Evolutionary conservation across 2,329 filamentous ascomycete species (phyloP), one percentile per base, ranked within the genome.

Genomic region (Calonectria henricotiae): DNA sequence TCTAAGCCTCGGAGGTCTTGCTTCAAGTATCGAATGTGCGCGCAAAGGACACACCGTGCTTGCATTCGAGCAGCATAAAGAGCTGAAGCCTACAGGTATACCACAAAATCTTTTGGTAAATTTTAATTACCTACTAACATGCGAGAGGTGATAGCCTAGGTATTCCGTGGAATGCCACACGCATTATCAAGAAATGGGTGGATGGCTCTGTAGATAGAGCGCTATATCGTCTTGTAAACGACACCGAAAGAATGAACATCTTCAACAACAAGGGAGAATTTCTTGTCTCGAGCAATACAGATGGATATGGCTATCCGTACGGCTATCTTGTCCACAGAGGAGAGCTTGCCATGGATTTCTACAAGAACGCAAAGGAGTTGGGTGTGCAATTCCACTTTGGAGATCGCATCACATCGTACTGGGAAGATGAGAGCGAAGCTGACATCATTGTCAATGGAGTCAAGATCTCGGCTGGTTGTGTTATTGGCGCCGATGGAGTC

Each of bases 311-410:
- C 4, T 58, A 58, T 37, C 51, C 51, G 3, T 20, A 58, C 15
- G 51, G 51, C 1, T 58, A 58, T 11, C 51, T 58, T 58, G 51
- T 32, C 17, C 51, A 58, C 51, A 58, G 51, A 58, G 51, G 51
- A 13, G 51, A 58, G 51, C 37, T 58, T 7, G 51, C 51, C 6
- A 58, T 58, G 51, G 35, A 17, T 23, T 58, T 58, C 20, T 58
- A 39, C 51, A 58, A 58, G 20, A 32, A 58, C 37, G 51, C 51
- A 17, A 25, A 58, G 4, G 51, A 58, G 13, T 15, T 58, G 4
- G 51, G 51, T 17, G 51, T 58, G 1, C n/a, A 58, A 2, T 58
- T 58, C 13, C 51, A 58, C 9, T 58, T 58, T n/a, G 51, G 51
- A 4, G 20, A 58, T 8, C n/a, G 20, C 6, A 41, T 58, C 35